These are phyloP conservation scores for Comarum palustre DNA, from an alignment of 306 rosid genomes.

Conservation along the genomic window DNA sequence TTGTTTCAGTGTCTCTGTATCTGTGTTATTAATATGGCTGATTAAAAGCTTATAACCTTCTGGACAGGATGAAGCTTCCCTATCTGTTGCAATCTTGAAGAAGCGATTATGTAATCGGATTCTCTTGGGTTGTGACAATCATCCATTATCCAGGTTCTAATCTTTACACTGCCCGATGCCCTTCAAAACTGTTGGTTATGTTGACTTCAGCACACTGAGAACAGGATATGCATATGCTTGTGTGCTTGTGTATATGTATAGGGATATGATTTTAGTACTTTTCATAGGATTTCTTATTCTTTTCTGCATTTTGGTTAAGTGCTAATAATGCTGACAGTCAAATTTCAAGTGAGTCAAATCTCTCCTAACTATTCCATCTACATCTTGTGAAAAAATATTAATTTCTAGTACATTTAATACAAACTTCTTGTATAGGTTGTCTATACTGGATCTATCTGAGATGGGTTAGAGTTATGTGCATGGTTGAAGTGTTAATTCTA, in stretches of 20 bases:
- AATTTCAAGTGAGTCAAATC: neutral
- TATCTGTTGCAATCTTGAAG: slow-evolving; percentile 71
- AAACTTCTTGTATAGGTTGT: neutral
- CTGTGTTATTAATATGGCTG: neutral
- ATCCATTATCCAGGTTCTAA: slow-evolving; percentile 84
- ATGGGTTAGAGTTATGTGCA: neutral
- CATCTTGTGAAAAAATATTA: neutral
- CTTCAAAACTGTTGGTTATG: neutral
- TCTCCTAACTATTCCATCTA: neutral
- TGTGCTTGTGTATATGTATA: neutral
- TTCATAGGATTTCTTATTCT: neutral
- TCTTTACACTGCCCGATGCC: neutral
- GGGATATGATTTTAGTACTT: neutral
- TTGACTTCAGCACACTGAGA: neutral
- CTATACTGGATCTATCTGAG: neutral
- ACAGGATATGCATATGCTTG: neutral
- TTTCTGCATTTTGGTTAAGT: neutral
- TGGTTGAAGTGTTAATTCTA: neutral
- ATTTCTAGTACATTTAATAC: neutral
- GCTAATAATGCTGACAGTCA: neutral
- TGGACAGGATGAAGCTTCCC: slow-evolving; percentile 86
- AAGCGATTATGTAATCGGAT: slow-evolving; percentile 54
- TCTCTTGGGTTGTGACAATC: slow-evolving; percentile 90
- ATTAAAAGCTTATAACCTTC: neutral
- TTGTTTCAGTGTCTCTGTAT: slow-evolving; percentile 4